phyloP scores from a whole-genome alignment of 192 early-diverging fungal species.

The Umbelopsis sp. region DNA sequence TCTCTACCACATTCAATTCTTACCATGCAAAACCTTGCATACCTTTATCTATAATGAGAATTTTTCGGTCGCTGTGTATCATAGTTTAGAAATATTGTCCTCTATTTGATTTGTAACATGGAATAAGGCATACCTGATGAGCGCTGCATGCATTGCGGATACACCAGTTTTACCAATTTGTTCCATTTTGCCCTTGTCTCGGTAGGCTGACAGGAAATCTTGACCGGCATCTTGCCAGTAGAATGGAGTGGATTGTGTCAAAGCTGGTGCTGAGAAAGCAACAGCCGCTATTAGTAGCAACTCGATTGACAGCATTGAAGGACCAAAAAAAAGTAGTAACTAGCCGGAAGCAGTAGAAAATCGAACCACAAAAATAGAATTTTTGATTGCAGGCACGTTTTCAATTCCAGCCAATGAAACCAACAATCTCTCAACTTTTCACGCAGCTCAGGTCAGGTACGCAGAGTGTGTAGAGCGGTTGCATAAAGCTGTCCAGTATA shows the following conservation, averaged over 20 bases:
- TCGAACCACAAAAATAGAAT: not conserved
- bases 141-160: conserved; percentile 51
- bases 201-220: conserved; percentile 14
- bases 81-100: too few species aligned
- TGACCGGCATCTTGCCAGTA: conserved; percentile 21
- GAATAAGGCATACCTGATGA: conserved; percentile 34
- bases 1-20: not conserved
- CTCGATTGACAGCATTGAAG: conserved; percentile 4
- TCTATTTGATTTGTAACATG: too few species aligned
- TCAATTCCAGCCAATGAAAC: not conserved
- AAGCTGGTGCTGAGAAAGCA: not conserved
- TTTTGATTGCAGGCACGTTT: not conserved
- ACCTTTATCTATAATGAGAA: conserved; percentile 57
- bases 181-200: conserved; percentile 32
- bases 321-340: conserved; percentile 2
- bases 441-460: not conserved
- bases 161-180: conserved; percentile 46
- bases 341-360: not conserved
- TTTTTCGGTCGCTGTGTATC: conserved; percentile 36
- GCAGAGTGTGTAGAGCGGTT: not conserved
- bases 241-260: conserved; percentile 11
- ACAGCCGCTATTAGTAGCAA: not conserved
- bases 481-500: not conserved
- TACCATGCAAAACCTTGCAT: not conserved
- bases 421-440: not conserved